A percentile compares a stretch with the other conserved stretches of the same genome.
Evolutionary conservation across 2,329 filamentous ascomycete genomes (phyloP).

Genomic region (Calonectria hawksworthii): DNA sequence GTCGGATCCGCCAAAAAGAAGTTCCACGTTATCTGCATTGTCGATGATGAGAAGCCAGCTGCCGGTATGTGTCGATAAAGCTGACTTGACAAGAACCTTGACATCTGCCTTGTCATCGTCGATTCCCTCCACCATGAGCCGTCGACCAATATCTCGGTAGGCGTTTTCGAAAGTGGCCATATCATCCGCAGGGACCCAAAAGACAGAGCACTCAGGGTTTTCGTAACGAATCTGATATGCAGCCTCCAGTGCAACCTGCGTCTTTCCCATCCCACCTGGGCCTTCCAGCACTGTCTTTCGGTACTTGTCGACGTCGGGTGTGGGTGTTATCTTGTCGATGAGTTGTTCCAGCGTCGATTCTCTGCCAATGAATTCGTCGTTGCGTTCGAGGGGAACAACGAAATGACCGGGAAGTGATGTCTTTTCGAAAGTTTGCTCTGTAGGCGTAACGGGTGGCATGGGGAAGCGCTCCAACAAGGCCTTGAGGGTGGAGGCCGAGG

Average conservation of each 20-base stretch:
- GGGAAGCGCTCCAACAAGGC: not conserved
- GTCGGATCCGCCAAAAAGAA: conserved; percentile 42
- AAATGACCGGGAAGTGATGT: not conserved
- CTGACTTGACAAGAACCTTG: conserved; percentile 51
- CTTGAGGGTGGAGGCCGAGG: not conserved
- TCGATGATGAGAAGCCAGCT: conserved; percentile 60
- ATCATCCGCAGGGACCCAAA: conserved; percentile 55
- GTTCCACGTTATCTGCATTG: conserved; percentile 56
- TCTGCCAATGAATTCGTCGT: conserved; percentile 45
- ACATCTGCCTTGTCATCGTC: conserved; percentile 52
- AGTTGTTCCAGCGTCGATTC: conserved; percentile 7
- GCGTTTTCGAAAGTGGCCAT: conserved; percentile 50
- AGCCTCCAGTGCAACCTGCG: conserved; percentile 54
- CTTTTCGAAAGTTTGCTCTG: not conserved
- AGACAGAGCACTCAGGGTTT: conserved; percentile 51
- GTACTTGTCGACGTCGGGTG: not conserved
- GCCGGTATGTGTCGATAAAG: conserved; percentile 45
- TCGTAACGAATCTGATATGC: conserved; percentile 45
- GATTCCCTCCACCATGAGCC: conserved; percentile 45
- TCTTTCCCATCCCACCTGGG: conserved; percentile 55
- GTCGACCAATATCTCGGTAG: conserved; percentile 50
- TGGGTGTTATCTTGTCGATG: conserved; percentile 10
- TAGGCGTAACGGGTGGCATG: not conserved
- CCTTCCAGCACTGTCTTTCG: conserved; percentile 41
- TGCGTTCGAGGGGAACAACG: conserved; percentile 43